Base-by-base conservation (phyloP, 306 rosid species). In the Cicer cuneatum region DNA sequence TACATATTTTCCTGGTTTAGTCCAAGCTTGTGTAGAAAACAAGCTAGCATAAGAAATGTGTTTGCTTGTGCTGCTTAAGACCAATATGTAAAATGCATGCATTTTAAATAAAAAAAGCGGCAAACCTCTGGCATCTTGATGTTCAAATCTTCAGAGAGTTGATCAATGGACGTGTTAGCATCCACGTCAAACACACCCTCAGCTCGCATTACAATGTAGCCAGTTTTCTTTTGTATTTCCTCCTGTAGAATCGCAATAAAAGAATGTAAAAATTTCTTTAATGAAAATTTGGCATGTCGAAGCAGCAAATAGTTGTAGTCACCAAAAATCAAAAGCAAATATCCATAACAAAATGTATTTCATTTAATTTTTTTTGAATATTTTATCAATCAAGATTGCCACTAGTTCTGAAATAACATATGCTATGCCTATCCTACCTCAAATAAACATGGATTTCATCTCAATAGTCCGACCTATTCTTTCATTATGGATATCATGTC, bases 161-260 rank as follows among this genome's bases (percentile, higher is more conserved):
- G 99, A 85, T 95, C 93, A 41, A 90, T 95, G 61, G 99, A 88
- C 7, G 99, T 92, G 85, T 95, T 95, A 46, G 99, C 99, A 86
- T 95, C 99, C 57, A 95, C 99, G 37, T 95, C 99, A 73, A 85
- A 95, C 49, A 95, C 80, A 74, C 99, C 99, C 78, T 89, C 91
- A 0, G 99, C 98, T 67, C 97, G 93, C 97, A 95, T 95, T 79
- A 95, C 98, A 54, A 95, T 80, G 78, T 95, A 95, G 72, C 99
- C 99, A n/a, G 97, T 95, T 85, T 92, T 95, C 63, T 92, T 95
- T 85, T 95, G 97, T 78, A 95, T 95, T 88, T 92, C 99, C 86
- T 95, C 99, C 99, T 95, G 82, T 57, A 53, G 47, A 29, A 83
- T 61, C 49, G 60, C 65, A 80, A 69, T n/a, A 29, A 81, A 66